Evolutionary conservation across 345 rosid species (phyloP), one percentile per base, ranked within the genome.

Genomic region (Linum lewisii): DNA sequence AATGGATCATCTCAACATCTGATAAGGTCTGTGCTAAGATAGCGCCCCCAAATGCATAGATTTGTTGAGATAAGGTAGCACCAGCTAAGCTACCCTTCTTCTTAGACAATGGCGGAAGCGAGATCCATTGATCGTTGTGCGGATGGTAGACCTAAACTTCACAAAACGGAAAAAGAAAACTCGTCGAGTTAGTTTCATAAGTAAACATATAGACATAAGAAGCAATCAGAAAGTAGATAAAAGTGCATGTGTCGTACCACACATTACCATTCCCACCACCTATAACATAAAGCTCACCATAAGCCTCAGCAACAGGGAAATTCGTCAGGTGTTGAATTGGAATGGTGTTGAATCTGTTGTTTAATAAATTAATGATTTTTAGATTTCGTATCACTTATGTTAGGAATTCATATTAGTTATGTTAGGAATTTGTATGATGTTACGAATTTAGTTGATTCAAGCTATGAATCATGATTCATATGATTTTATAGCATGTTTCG

Each of bases 161-260:
- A 19, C 51, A 14, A 19, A 21, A 54, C 19, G 24, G 38, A 18
- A 36, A 18, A 8, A 32, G 15, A 18, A 60, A 42, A 52, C 24
- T 45, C 20, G 5, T 55, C 59, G 61, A n/a, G 23, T 45, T 56
- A 8, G 52, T 34, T 34, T 34, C 10, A 34, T 34, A 34, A 11
- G 38, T 34, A 1, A 5, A 34, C 38, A 34, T 5, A 34, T 11
- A 34, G 38, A 34, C 7, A 5, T 34, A 34, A 34, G 38, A 34
- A 34, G 38, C 10, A 45, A n/a, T 51, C 25, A 37, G 24, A 63
- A 24, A 20, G 45, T 44, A 60, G 58, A 50, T n/a, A n/a, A 67
- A 62, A 37, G 22, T 58, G 86, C 95, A 89, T 82, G 83, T 75
- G 69, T 86, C 68, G 34, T 70, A 60, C 87, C 89, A 89, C 62